Percentiles rank a stretch among this genome's conserved stretches.
Conservation (phyloP, 2,329 filamentous ascomycete species). For the Chrysosporium keratinophilum region DNA sequence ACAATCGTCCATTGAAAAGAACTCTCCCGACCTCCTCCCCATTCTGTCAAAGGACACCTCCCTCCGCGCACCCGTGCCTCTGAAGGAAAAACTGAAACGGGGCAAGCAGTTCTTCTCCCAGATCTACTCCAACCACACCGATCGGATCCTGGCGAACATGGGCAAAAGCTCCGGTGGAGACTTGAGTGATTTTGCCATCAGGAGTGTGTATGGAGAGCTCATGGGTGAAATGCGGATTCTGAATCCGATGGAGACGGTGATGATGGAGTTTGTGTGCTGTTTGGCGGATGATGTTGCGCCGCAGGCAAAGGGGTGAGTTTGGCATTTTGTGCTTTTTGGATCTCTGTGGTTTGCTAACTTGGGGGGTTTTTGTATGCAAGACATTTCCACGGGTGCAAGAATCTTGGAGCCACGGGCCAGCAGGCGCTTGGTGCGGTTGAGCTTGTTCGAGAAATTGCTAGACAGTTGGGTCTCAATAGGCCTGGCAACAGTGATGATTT, state of each 20-base stretch:
- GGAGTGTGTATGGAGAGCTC: constrained; percentile 24
- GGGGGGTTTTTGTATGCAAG: constrained; percentile 12
- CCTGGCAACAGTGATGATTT: constrained; percentile 14
- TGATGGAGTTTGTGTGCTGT: constrained; percentile 26
- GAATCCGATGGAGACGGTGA: constrained; percentile 20
- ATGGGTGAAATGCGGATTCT: constrained; percentile 22
- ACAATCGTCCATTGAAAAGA: constrained; percentile 17
- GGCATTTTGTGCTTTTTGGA: not conserved
- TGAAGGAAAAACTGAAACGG: constrained; percentile 18
- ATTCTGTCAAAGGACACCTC: constrained; percentile 17
- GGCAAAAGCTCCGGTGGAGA: constrained; percentile 21
- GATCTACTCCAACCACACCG: constrained; percentile 23
- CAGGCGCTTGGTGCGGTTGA: constrained; percentile 18
- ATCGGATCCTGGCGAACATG: constrained; percentile 21
- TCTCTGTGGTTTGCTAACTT: not conserved
- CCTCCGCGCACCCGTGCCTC: constrained; percentile 15
- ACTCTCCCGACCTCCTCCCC: constrained; percentile 15
- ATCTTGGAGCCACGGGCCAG: constrained; percentile 19
- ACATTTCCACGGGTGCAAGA: constrained; percentile 23
- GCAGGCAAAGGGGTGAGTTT: constrained; percentile 24
- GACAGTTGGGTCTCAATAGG: constrained; percentile 12
- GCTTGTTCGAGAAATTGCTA: constrained; percentile 19
- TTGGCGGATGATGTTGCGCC: constrained; percentile 21
- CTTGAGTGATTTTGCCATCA: constrained; percentile 22
- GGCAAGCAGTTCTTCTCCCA: constrained; percentile 22